Base-by-base conservation (phyloP, 2,329 filamentous ascomycete genomes). In the Colletotrichum navitas region DNA sequence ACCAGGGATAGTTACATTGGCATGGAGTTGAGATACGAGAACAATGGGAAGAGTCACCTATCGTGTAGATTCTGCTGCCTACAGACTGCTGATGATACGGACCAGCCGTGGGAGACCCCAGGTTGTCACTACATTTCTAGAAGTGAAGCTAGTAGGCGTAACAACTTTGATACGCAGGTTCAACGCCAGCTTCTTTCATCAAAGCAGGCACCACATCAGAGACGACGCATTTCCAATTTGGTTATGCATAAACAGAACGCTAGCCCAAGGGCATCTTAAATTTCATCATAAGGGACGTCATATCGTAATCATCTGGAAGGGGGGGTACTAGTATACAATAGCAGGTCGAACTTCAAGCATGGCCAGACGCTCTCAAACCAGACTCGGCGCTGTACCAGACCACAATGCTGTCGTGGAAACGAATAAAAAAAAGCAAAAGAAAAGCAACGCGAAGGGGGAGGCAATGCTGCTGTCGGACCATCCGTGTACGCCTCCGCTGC, bases 221-320 rank as follows among this genome's bases (percentile, higher is more conserved):
- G 29, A 36, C 16, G 29, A n/a, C 5, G 6, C 7, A n/a, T 21
- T 55, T 32, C 18, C 18, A 34, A 34, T 8, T 45, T n/a, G n/a
- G 32, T 29, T 29, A n/a, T 26, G 56, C 24, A 8, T n/a, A 29
- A 29, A 60, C 21, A 16, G 26, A 18, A 29, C 24, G 24, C 36
- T 32, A 36, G 43, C 21, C 21, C 2, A 7, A 36, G 8, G 7
- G 6, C 12, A 18, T 21, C 7, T 47, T 26, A 21, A 32, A 47
- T 49, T 52, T 41, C 55, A 62, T 66, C 63, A 51, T 66, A 14
- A 66, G 21, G 18, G 43, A 62, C 63, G 39, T 66, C 63, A 41
- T 49, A 61, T 66, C 63, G 39, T 66, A 18, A 66, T 66, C 63
- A 66, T 66, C 34, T 34, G 43, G 41, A 18, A 58, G 41, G 41